phyloP scores from a whole-genome alignment of 192 early-diverging fungal species.

The Coemansia sp. region DNA sequence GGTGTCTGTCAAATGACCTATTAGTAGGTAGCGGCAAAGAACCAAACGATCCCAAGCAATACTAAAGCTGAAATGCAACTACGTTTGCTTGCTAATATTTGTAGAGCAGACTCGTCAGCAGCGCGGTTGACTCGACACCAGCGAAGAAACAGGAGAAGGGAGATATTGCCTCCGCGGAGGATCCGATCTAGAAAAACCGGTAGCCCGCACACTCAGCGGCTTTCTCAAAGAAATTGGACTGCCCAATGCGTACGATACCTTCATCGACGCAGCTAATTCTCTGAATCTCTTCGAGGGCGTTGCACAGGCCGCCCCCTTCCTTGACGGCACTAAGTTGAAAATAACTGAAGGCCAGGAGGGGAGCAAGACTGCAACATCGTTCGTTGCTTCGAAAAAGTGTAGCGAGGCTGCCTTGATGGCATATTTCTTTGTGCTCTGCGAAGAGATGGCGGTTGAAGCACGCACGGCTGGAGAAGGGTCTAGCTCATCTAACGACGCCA shows the following conservation, averaged over 20 bases:
- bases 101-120: neutral
- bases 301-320: neutral
- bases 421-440: too few relatives aligned
- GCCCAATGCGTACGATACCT: neutral
- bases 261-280: neutral
- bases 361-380: neutral
- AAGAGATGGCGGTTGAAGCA: too few relatives aligned
- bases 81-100: neutral
- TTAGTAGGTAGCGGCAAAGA: too few relatives aligned
- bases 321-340: neutral
- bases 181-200: too few relatives aligned
- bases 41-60: neutral
- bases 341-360: neutral
- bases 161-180: neutral
- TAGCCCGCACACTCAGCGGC: neutral
- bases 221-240: neutral
- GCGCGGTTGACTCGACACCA: neutral
- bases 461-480: too few relatives aligned
- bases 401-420: too few relatives aligned
- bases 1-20: too few relatives aligned
- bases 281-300: neutral
- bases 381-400: too few relatives aligned
- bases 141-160: neutral
- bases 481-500: too few relatives aligned
- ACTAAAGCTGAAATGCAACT: neutral